Base-by-base conservation (phyloP, 495 filamentous ascomycete species). In the Annulohypoxylon stygium region DNA sequence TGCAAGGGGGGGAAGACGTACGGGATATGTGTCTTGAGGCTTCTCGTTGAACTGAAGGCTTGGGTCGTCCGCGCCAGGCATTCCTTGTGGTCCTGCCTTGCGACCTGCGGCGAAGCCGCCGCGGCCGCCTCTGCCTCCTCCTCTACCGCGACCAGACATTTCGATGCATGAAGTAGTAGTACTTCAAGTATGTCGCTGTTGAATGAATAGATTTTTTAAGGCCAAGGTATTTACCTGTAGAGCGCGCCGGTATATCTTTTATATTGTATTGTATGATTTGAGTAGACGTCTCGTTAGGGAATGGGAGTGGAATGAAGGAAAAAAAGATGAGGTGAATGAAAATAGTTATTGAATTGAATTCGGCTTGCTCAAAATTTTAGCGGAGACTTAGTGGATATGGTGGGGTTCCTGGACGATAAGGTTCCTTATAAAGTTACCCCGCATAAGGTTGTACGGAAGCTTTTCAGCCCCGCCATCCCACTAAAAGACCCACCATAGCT, bases 1-100 rank as follows among this genome's bases (percentile, higher is more conserved):
- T 9, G 55, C 45, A 26, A 18, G 14, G 14, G 18, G 2, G 30
- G 9, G 4, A 26, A 10, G 30, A 30, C 20, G 25, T 75, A 80
- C 78, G 0, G 78, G 78, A 33, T 78, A 80, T 11, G 75, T 76
- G 14, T 78, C 78, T 30, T 73, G 72, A 23, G 78, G 78, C 43
- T 75, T 66, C 55, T 75, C 75, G 18, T 77, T 74, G 9, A 77
- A 72, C 39, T 74, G 73, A 23, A 80, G 50, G 5, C 65, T 67
- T 11, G 78, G 78, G 16, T 80, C 78, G 30, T 80, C 78, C 39
- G 74, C 78, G 71, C 73, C 72, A n/a, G 74, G 78, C 74, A 76
- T 80, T 36, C 79, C 79, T 53, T 73, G 74, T 3, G 71, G 77
- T 37, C 61, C 74, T 2, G 73, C 61, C 53, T 79, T 79, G n/a